A percentile compares a stretch with the other conserved stretches of the same genome.
Evolutionary conservation across 2,329 filamentous ascomycete species (phyloP).

Genomic region (Penicillium rolfsii): DNA sequence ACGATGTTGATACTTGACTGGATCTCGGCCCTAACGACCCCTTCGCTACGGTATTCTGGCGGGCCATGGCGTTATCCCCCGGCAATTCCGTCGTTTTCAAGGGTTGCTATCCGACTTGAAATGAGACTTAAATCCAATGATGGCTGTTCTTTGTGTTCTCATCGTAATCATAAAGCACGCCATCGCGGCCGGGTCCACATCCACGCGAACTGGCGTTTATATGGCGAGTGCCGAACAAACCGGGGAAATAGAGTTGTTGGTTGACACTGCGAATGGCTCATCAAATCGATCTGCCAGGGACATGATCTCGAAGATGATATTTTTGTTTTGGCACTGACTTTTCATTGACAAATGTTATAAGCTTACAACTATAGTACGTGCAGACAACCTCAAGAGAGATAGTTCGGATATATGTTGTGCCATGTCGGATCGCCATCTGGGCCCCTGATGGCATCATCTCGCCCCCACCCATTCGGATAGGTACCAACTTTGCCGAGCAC

Average conservation of each 20-base stretch:
- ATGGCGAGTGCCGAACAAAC: neutral
- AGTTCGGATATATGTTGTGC: neutral
- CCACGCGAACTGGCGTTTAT: neutral
- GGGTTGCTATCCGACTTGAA: neutral
- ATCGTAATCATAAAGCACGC: constrained; percentile 26
- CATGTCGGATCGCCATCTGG: neutral
- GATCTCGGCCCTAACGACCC: neutral
- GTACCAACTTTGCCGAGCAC: neutral
- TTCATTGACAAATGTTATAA: neutral
- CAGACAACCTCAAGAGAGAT: neutral
- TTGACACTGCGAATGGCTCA: neutral
- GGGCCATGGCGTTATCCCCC: constrained; percentile 8
- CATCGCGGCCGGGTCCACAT: constrained; percentile 11
- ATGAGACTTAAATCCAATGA: neutral
- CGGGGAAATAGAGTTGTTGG: neutral
- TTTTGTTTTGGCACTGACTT: neutral
- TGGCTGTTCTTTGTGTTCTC: constrained; percentile 17
- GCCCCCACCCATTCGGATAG: neutral
- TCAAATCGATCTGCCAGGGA: neutral
- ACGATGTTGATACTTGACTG: neutral
- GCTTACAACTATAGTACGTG: neutral
- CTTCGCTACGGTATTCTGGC: constrained; percentile 1
- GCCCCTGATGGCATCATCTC: constrained; percentile 2
- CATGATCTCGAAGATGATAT: no score
- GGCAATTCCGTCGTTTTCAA: neutral